phyloP scores from a whole-genome alignment of 352 stramenopile species.

The Pythium rishiriense region DNA sequence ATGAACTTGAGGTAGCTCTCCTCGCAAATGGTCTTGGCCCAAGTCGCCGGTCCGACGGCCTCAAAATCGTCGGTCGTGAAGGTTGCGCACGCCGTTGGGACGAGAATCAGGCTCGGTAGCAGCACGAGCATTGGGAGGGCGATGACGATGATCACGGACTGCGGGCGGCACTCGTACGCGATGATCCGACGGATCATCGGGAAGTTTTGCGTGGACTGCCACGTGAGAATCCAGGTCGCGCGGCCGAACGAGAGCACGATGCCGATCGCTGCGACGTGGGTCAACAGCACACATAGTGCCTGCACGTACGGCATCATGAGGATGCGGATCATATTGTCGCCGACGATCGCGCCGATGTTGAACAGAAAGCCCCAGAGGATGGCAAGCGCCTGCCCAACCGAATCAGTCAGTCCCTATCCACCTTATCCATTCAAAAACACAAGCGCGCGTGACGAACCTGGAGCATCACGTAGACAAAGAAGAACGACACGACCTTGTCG shows the following conservation, averaged over 20 bases:
- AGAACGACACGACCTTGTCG: conserved; percentile 71
- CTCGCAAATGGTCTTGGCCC: conserved; percentile 67
- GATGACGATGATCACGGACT: conserved; percentile 77
- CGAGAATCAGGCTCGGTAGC: conserved; percentile 71
- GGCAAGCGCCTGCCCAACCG: conserved; percentile 47
- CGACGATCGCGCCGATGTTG: conserved; percentile 80
- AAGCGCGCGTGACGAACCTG: too few species aligned
- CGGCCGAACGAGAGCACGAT: conserved; percentile 84
- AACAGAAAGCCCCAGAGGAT: conserved; percentile 89
- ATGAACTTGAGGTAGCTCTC: conserved; percentile 86
- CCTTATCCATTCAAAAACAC: too few species aligned
- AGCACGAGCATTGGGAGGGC: conserved; percentile 76
- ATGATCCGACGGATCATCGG: conserved; percentile 87
- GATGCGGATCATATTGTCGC: conserved; percentile 87
- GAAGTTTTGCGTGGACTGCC: conserved; percentile 87
- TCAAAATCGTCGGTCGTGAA: conserved; percentile 25
- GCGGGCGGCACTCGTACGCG: conserved; percentile 66
- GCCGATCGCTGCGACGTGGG: conserved; percentile 84
- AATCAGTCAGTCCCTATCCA: not conserved
- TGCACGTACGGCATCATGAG: conserved; percentile 78
- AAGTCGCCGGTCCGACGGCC: conserved; percentile 17
- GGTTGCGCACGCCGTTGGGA: conserved; percentile 57
- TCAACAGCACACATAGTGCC: conserved; percentile 72
- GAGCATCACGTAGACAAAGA: conserved; percentile 86
- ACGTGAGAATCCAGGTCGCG: conserved; percentile 87